phyloP scores from a whole-genome alignment of 208 protist genomes.

The Leptomonas pyrrhocoris region DNA sequence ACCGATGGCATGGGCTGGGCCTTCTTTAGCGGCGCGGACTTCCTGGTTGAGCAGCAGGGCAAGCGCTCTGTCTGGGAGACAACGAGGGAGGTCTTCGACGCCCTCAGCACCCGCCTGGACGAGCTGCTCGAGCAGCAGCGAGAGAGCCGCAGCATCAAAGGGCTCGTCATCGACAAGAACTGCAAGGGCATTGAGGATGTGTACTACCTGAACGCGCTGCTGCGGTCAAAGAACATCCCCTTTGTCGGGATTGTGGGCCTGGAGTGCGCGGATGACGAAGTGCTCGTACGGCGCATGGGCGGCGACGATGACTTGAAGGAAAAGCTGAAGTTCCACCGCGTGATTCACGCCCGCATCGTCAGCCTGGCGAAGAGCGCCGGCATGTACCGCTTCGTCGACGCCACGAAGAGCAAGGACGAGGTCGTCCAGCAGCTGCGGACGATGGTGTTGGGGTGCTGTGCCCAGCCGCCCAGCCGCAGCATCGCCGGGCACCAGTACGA shows the following conservation, averaged over 20 bases:
- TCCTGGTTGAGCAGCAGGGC: slow-evolving; percentile 40
- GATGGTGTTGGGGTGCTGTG: slow-evolving; percentile 81
- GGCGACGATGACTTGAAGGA: slow-evolving; percentile 66
- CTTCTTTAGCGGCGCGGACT: slow-evolving; percentile 89
- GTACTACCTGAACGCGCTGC: slow-evolving; percentile 80
- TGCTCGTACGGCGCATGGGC: slow-evolving; percentile 75
- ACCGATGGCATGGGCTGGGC: slow-evolving; percentile 77
- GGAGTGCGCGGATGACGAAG: slow-evolving; percentile 67
- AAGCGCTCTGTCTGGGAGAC: slow-evolving; percentile 78
- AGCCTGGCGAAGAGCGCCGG: slow-evolving; percentile 64
- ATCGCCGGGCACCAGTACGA: slow-evolving; percentile 71
- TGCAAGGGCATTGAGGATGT: slow-evolving; percentile 86
- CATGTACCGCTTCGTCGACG: slow-evolving; percentile 85
- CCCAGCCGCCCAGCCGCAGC: slow-evolving; percentile 61
- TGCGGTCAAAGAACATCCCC: slow-evolving; percentile 69
- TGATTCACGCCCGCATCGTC: slow-evolving; percentile 80
- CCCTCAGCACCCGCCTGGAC: slow-evolving; percentile 78
- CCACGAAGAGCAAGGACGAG: slow-evolving; percentile 67
- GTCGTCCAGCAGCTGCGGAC: slow-evolving; percentile 70
- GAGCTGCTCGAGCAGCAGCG: slow-evolving; percentile 71
- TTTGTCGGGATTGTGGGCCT: slow-evolving; percentile 87
- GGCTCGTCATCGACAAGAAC: slow-evolving; percentile 90
- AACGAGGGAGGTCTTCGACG: slow-evolving; percentile 80
- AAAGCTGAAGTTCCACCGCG: slow-evolving; percentile 86
- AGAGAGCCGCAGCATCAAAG: slow-evolving; percentile 67